Conservation (phyloP, 2,329 filamentous ascomycete genomes). For the Mycosphaerelloides madeirae region DNA sequence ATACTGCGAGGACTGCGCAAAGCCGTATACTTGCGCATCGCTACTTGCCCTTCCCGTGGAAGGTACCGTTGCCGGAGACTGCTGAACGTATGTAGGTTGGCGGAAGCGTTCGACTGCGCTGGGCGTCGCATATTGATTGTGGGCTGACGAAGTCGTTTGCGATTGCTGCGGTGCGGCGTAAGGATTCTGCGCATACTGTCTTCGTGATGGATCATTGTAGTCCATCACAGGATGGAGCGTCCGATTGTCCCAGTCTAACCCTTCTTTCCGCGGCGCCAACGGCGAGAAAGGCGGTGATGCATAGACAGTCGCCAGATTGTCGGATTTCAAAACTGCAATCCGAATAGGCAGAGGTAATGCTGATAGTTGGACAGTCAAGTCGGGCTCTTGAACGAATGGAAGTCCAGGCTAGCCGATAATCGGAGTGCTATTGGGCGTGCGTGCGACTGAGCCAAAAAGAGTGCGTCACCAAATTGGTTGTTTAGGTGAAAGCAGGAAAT, state of each 20-base stretch:
- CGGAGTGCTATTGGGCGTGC: not conserved
- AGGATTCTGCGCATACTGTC: conserved; percentile 30
- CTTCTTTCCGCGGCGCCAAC: conserved; percentile 26
- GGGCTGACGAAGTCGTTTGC: conserved; percentile 30
- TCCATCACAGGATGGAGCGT: conserved; percentile 28
- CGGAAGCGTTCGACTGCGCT: conserved; percentile 47
- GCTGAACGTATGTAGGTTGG: conserved; percentile 42
- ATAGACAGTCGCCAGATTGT: conserved; percentile 30
- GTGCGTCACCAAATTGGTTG: conserved; percentile 7
- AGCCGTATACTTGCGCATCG: conserved; percentile 43
- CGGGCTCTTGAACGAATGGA: too few relatives aligned
- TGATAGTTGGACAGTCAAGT: too few relatives aligned
- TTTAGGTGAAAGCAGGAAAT: conserved; percentile 10
- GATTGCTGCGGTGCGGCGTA: conserved; percentile 27
- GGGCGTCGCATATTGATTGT: conserved; percentile 41
- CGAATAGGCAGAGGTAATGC: too few relatives aligned
- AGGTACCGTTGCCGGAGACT: conserved; percentile 40
- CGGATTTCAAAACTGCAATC: conserved; percentile 3
- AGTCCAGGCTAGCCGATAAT: too few relatives aligned
- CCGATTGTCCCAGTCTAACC: conserved; percentile 19
- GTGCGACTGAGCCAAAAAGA: not conserved
- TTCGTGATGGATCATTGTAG: conserved; percentile 32
- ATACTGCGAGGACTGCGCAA: conserved; percentile 54
- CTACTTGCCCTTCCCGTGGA: conserved; percentile 35
- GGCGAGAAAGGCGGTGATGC: conserved; percentile 31